Conservation (phyloP, 176 grass and related monocot species). For the Pontederia paniculata region DNA sequence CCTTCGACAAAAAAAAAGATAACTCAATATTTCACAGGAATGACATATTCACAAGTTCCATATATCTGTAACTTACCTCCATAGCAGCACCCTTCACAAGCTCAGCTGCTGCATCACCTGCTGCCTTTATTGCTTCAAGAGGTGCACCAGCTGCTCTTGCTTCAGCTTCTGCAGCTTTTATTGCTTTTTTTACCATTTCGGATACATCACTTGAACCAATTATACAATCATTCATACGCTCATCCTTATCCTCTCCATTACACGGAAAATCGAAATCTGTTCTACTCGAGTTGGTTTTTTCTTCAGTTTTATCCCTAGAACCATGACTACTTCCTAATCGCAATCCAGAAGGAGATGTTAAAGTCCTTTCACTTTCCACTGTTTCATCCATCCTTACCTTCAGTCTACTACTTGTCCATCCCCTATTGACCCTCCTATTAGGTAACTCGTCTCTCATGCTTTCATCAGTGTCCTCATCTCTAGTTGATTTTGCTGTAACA, state of each 20-base stretch:
- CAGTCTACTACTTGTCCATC: constrained; percentile 35
- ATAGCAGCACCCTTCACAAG: constrained; percentile 80
- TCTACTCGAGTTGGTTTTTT: constrained; percentile 21
- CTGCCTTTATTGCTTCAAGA: constrained; percentile 81
- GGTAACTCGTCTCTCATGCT: constrained; percentile 26
- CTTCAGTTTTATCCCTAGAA: constrained; percentile 43
- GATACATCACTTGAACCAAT: constrained; percentile 94
- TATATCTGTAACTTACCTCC: constrained; percentile 45
- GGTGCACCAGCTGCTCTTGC: constrained; percentile 69
- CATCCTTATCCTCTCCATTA: constrained; percentile 55
- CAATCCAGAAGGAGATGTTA: constrained; percentile 42
- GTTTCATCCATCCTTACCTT: constrained; percentile 45
- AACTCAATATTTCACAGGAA: constrained; percentile 10
- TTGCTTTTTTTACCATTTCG: constrained; percentile 77
- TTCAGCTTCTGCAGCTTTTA: constrained; percentile 78
- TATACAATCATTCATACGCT: constrained; percentile 68
- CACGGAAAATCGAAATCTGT: constrained; percentile 15
- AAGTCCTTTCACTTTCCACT: constrained; percentile 37
- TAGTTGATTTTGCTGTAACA: constrained; percentile 11
- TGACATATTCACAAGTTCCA: background rate
- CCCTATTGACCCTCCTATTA: constrained; percentile 32
- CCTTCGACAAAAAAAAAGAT: too few relatives aligned
- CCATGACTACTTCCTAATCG: constrained; percentile 27
- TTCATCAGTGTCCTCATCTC: constrained; percentile 33
- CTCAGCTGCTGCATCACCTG: constrained; percentile 94